Evolutionary conservation across 1,139 yeast species (phyloP), one percentile per base, ranked within the genome.

Genomic region (Yamadazyma blattariae): DNA sequence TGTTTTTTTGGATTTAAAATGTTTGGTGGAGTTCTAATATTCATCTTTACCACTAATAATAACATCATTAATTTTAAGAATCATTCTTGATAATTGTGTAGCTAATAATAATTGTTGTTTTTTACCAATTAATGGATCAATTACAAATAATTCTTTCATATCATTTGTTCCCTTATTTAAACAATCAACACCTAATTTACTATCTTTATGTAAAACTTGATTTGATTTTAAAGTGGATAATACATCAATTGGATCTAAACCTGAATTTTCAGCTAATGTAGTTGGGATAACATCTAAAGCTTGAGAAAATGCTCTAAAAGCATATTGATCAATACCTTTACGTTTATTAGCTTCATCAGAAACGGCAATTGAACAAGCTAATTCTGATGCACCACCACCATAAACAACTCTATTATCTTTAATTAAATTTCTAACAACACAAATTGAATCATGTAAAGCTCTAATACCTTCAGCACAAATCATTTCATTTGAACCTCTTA

Each of bases 361-460:
- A 14, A 94, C 96, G 9, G 95, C 95, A 47, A 92, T 66, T 12
- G 97, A 89, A 67, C 96, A 85, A 2, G 97, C 74, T 37, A 92
- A 79, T 65, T 94, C 99, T 18, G 97, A 94, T 15, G 98, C 96
- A 50, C 98, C 99, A 49, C 98, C 98, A 45, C 98, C 98, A 56
- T 94, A 94, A 12, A 94, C 97, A 32, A 94, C 88, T 61, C 97
- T 77, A 57, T 81, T 83, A 58, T 94, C 97, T 56, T 84, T 81
- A 37, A 94, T 83, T 56, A 94, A 76, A 65, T 94, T 94, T 67
- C 98, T 86, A 23, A 94, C 98, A 35, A 94, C 98, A 67, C 98
- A 92, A 40, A 94, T 69, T 5, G 98, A 88, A 59, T 94, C 99
- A 56, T 92, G 98, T 41, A 94, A 73, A 1, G 98, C 97, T 62